These are phyloP conservation scores for Leccinum arenicola DNA, from an alignment of 768 basidiomycete species.

Conservation along the genomic window DNA sequence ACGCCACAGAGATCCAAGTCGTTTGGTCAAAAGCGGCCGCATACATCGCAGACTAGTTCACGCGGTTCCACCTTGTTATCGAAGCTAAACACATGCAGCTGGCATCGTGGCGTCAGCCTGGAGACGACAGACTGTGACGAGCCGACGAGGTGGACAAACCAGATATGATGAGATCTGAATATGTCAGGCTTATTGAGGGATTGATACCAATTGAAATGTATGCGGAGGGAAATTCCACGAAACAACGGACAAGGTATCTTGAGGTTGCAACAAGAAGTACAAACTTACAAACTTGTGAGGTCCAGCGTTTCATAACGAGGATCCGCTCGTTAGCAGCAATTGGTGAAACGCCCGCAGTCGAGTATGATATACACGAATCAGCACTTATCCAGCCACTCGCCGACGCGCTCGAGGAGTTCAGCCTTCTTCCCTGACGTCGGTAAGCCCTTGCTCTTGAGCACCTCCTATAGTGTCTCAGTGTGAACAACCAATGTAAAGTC, in stretches of 20 bases:
- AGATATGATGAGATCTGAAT: neutral
- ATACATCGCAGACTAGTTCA: neutral
- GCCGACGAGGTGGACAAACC: neutral
- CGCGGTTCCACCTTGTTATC: neutral
- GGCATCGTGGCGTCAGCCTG: neutral
- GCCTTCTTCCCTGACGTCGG: slow-evolving; percentile 67
- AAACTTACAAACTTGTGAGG: neutral
- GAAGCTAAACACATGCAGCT: neutral
- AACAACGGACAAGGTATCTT: neutral
- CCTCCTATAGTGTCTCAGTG: slow-evolving; percentile 52
- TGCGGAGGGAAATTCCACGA: neutral
- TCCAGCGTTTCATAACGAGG: neutral
- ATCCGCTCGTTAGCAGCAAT: neutral
- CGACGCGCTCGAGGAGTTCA: slow-evolving; percentile 64
- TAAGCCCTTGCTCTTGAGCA: slow-evolving; percentile 64
- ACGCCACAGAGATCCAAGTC: neutral
- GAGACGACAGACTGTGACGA: neutral
- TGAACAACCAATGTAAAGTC: neutral
- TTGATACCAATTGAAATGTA: slow-evolving; percentile 7
- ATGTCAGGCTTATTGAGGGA: neutral
- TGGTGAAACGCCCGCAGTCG: neutral
- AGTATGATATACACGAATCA: slow-evolving; percentile 5
- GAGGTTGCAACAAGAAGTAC: neutral
- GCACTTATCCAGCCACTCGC: slow-evolving; percentile 54
- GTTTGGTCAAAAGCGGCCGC: neutral